A percentile compares a stretch with the other conserved stretches of the same genome.
phyloP scores from a whole-genome alignment of 176 grass and related monocot genomes.

The Bolboschoenus planiculmis region DNA sequence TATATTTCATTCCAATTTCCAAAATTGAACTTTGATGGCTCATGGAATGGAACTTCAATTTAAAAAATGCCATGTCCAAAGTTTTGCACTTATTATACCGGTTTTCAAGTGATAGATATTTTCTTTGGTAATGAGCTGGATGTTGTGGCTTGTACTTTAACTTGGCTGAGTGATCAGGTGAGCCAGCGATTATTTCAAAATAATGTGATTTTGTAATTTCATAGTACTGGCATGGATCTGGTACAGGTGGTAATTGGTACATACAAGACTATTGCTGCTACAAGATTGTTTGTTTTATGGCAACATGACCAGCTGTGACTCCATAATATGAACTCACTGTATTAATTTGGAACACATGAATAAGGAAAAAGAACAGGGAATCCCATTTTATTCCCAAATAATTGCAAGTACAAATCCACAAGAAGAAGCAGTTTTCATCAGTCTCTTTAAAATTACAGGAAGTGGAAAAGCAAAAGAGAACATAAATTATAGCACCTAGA shows the following conservation, averaged over 20 bases:
- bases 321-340: neutral
- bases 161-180: neutral
- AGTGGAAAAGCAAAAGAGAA: constrained; percentile 33
- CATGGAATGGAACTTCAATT: neutral
- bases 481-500: neutral
- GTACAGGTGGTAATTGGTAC: neutral
- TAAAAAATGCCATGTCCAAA: neutral
- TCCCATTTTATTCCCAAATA: constrained; percentile 26
- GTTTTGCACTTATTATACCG: neutral
- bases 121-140: neutral
- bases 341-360: neutral
- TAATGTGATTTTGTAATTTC: neutral
- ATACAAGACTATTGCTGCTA: neutral
- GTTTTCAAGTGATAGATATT: neutral
- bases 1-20: neutral
- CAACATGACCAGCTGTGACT: neutral
- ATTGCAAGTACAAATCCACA: constrained; percentile 22
- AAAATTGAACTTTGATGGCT: neutral
- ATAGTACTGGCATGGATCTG: neutral
- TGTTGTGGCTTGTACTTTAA: neutral
- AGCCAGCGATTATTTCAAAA: neutral
- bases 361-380: constrained; percentile 8
- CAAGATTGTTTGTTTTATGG: neutral
- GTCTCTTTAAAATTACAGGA: constrained; percentile 22
- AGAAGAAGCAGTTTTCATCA: constrained; percentile 7